A percentile compares a stretch with the other conserved stretches of the same genome.
phyloP scores from a whole-genome alignment of 352 stramenopile genomes.

The Phytophthora podocarpi region DNA sequence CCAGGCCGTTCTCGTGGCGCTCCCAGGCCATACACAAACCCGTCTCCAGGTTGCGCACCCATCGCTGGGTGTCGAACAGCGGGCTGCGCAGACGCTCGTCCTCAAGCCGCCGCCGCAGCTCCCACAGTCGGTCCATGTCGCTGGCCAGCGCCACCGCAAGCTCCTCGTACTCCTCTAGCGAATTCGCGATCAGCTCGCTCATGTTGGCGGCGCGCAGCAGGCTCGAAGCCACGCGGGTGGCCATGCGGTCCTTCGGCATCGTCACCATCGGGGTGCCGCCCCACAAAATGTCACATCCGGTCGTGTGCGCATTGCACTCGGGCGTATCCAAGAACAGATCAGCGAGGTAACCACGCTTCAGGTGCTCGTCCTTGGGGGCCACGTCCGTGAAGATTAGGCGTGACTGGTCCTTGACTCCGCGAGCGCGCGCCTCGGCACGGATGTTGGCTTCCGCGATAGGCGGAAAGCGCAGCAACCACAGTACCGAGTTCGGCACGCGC shows the following conservation, averaged over 20 bases:
- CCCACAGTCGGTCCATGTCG: slow-evolving; percentile 85
- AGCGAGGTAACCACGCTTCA: slow-evolving; percentile 86
- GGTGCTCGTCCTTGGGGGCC: slow-evolving; percentile 89
- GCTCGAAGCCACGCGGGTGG: slow-evolving; percentile 87
- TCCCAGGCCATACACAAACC: slow-evolving; percentile 76
- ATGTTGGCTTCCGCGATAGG: slow-evolving; percentile 88
- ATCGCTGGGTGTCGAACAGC: slow-evolving; percentile 85
- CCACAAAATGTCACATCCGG: slow-evolving; percentile 93
- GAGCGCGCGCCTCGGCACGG: slow-evolving; percentile 71
- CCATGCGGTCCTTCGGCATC: slow-evolving; percentile 90
- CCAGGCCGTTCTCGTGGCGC: slow-evolving; percentile 64
- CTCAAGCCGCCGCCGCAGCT: slow-evolving; percentile 74
- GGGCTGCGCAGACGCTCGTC: slow-evolving; percentile 65
- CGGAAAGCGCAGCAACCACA: slow-evolving; percentile 92
- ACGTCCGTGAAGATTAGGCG: slow-evolving; percentile 89
- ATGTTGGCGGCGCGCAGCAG: slow-evolving; percentile 84
- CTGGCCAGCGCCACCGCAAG: slow-evolving; percentile 88
- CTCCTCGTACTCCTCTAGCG: slow-evolving; percentile 91
- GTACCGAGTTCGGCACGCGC: slow-evolving; percentile 88
- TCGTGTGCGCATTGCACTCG: slow-evolving; percentile 92
- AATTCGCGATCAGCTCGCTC: slow-evolving; percentile 74
- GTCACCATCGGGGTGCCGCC: slow-evolving; percentile 91
- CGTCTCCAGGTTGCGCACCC: slow-evolving; percentile 87
- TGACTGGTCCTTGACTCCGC: slow-evolving; percentile 63
- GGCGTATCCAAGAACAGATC: slow-evolving; percentile 94